Base-by-base conservation (phyloP, 2,329 filamentous ascomycete genomes). In the Apiospora rasikravindrae region DNA sequence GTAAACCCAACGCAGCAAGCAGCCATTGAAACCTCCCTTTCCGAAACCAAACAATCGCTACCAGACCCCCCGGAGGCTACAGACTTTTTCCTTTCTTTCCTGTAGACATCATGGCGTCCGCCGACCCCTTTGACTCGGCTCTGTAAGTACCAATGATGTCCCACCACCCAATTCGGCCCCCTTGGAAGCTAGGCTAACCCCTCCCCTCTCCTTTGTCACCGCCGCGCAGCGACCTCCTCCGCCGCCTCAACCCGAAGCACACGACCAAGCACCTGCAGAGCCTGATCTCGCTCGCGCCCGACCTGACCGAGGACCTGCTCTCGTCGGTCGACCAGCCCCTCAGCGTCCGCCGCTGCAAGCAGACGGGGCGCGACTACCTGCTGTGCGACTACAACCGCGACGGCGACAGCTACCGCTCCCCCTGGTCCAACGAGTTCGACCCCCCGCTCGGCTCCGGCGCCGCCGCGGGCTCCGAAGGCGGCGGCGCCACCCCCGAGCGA, bases 331-430 rank as follows among this genome's bases (percentile, higher is more conserved):
- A 99, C 84, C 96, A 98, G 83, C 96, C 96, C 33, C 92, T 99
- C 72, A 91, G 93, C 73, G 89, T 97, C 75, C 92, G 93, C 78
- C 93, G 94, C 76, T 98, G 96, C 88, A 90, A 91, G 77, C 93
- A 95, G 84, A 93, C 94, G 44, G 94, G 95, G 78, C 93, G 96
- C 77, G 96, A 98, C 85, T 99, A 98, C 86, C 91, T 99, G 69
- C 93, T 98, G 80, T 99, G 96, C 88, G 96, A 99, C 89, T 99
- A 99, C 89, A 99, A 99, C 88, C 95, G 96, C 76, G 96, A 99
- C 84, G 96, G 96, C 74, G 96, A 98, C 86, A 97, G 93, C 84
- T 98, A 98, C 89, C 93, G 96, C 74, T 97, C 94, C 76, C 96
- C 96, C n/a, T 99, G 96, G 96, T 96, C 93, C 85, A 98, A 98